Conservation (phyloP, 768 basidiomycete genomes). For the Tulasnella sp. region DNA sequence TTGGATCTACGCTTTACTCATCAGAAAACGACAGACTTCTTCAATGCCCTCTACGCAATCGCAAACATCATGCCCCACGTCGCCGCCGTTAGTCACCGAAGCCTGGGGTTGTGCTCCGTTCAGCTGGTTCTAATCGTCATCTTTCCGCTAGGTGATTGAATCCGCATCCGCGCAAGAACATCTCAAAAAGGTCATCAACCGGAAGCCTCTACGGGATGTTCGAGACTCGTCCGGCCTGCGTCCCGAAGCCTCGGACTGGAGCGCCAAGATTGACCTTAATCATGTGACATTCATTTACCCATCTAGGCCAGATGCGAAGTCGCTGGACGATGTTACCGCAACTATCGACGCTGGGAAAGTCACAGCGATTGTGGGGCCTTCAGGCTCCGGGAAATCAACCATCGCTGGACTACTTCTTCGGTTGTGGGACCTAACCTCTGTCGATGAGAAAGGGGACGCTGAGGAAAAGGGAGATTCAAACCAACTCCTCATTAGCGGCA, state of each 20-base stretch:
- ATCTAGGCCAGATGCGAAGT: conserved; percentile 39
- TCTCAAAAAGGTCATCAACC: conserved; percentile 25
- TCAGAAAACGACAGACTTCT: not conserved
- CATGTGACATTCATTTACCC: conserved; percentile 44
- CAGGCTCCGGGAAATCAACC: conserved; percentile 40
- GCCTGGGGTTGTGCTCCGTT: not conserved
- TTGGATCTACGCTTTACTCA: not conserved
- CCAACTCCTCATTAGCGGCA: conserved; percentile 23
- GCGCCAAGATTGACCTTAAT: conserved; percentile 39
- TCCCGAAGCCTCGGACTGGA: not conserved
- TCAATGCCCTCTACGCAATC: conserved; percentile 27
- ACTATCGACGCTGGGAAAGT: conserved; percentile 40
- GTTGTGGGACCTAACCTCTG: conserved; percentile 41
- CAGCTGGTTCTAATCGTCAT: not conserved
- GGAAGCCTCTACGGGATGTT: conserved; percentile 25
- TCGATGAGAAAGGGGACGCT: conserved; percentile 17
- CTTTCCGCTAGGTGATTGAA: conserved; percentile 5
- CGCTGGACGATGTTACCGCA: conserved; percentile 40
- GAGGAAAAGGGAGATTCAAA: not conserved
- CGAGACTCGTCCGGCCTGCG: conserved; percentile 8
- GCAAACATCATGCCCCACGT: conserved; percentile 22
- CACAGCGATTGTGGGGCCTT: conserved; percentile 42
- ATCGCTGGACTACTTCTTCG: conserved; percentile 42
- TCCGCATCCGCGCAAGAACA: conserved; percentile 9
- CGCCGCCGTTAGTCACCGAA: not conserved